phyloP scores from a whole-genome alignment of 225 moss, liverwort and hornwort genomes.

The Asterella californica region DNA sequence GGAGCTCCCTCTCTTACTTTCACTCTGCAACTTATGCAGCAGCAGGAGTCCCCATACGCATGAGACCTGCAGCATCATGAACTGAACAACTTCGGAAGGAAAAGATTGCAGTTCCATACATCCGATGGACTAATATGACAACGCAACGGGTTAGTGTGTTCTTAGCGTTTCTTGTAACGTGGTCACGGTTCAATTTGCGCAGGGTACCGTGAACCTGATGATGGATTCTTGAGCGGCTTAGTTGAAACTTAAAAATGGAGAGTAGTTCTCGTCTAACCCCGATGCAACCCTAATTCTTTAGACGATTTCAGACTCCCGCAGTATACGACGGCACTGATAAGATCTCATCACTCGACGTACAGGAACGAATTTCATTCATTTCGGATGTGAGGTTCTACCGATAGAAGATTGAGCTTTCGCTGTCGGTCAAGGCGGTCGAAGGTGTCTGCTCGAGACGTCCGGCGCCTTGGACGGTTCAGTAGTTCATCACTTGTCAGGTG shows the following conservation, averaged over 20 bases:
- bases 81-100: too few species aligned
- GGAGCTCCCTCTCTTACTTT: too few species aligned
- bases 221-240: too few species aligned
- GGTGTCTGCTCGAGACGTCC: slow-evolving; percentile 24
- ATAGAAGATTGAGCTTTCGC: slow-evolving; percentile 21
- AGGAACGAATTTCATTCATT: slow-evolving; percentile 17
- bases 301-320: neutral
- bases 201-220: neutral
- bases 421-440: slow-evolving; percentile 16
- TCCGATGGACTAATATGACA: neutral
- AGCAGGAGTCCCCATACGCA: too few species aligned
- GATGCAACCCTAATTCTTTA: too few species aligned
- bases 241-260: neutral
- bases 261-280: too few species aligned
- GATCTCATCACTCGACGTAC: neutral
- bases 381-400: slow-evolving; percentile 21
- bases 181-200: neutral
- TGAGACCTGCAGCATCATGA: neutral
- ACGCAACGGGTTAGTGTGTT: neutral
- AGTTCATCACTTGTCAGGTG: slow-evolving; percentile 22
- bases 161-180: neutral
- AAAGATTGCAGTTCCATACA: too few species aligned
- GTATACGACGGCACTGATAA: neutral
- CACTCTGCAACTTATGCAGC: too few species aligned
- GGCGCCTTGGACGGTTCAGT: slow-evolving; percentile 20